Percentiles rank a stretch among this genome's conserved stretches.
Conservation (phyloP, 1,284 basidiomycete species). For the Heterobasidion occidentale region DNA sequence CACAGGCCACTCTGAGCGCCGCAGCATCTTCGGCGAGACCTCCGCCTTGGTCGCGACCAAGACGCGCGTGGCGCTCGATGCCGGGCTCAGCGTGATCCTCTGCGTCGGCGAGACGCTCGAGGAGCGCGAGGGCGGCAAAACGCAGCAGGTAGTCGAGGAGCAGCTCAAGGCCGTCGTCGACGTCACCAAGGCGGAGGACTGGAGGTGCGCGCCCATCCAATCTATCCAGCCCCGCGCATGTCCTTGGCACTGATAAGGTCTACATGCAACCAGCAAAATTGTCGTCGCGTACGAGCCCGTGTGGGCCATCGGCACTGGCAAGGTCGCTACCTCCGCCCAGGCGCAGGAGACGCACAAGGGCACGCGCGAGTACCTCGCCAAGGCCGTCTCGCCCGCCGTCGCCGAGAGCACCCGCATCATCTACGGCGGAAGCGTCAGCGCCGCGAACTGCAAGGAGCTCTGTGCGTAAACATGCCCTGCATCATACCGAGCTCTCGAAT, state of each 20-base stretch:
- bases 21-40: slow-evolving; percentile 86
- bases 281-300: slow-evolving; percentile 97
- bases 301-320: slow-evolving; percentile 98
- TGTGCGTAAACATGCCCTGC: slow-evolving; percentile 29
- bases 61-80: slow-evolving; percentile 74
- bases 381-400: slow-evolving; percentile 59
- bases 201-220: slow-evolving; percentile 47
- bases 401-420: slow-evolving; percentile 84
- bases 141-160: slow-evolving; percentile 71
- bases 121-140: slow-evolving; percentile 80
- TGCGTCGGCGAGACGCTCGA: slow-evolving; percentile 94
- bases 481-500: slow-evolving; percentile 1
- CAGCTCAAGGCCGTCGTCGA: slow-evolving; percentile 80
- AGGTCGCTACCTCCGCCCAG: slow-evolving; percentile 86
- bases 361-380: slow-evolving; percentile 73
- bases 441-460: slow-evolving; percentile 82
- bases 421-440: slow-evolving; percentile 93
- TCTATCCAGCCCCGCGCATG: neutral
- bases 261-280: slow-evolving; percentile 51
- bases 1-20: slow-evolving; percentile 89
- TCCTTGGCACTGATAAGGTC: neutral
- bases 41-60: slow-evolving; percentile 83
- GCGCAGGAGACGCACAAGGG: slow-evolving; percentile 91
- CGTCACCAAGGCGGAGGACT: slow-evolving; percentile 60
- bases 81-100: slow-evolving; percentile 82